Evolutionary conservation across 2,329 filamentous ascomycete genomes (phyloP).

Genomic region (Didymellaceae sp.): DNA sequence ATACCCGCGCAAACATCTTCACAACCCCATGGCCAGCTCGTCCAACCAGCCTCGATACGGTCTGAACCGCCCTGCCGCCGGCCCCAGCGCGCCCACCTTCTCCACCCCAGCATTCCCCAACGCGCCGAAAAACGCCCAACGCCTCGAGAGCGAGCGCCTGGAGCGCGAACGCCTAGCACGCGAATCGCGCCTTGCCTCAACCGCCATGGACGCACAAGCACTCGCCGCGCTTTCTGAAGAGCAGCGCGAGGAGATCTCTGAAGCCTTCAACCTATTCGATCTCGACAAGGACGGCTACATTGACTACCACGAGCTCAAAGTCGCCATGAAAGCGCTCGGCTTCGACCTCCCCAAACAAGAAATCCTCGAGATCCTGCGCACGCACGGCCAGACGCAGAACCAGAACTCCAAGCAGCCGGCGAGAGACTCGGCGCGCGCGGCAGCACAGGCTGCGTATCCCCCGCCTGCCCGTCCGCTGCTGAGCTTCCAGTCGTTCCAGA

Average conservation of each 20-base stretch:
- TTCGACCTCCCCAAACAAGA: slow-evolving; percentile 90
- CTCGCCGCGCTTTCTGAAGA: slow-evolving; percentile 76
- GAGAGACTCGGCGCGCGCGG: slow-evolving; percentile 21
- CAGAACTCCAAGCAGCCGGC: slow-evolving; percentile 15
- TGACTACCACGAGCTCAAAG: slow-evolving; percentile 98
- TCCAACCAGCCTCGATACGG: slow-evolving; percentile 62
- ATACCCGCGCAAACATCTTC: slow-evolving; percentile 19
- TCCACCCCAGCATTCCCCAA: slow-evolving; percentile 48
- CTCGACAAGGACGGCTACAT: slow-evolving; percentile 93
- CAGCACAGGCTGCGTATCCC: slow-evolving; percentile 22
- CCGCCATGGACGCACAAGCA: slow-evolving; percentile 53
- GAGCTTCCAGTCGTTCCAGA: slow-evolving; percentile 74
- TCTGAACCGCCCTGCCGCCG: slow-evolving; percentile 49
- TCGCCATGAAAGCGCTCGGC: slow-evolving; percentile 92
- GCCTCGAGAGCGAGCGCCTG: slow-evolving; percentile 49
- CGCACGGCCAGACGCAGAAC: slow-evolving; percentile 64
- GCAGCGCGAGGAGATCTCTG: slow-evolving; percentile 89
- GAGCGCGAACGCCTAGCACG: slow-evolving; percentile 53
- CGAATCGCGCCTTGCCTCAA: slow-evolving; percentile 31
- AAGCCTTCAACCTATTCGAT: slow-evolving; percentile 97
- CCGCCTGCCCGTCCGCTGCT: slow-evolving; percentile 67
- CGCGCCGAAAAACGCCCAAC: slow-evolving; percentile 51
- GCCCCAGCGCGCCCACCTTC: slow-evolving; percentile 29
- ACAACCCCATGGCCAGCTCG: slow-evolving; percentile 58
- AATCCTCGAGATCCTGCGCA: slow-evolving; percentile 79